phyloP scores from a whole-genome alignment of 805 yeast genomes.

The Kregervanrija delftensis region DNA sequence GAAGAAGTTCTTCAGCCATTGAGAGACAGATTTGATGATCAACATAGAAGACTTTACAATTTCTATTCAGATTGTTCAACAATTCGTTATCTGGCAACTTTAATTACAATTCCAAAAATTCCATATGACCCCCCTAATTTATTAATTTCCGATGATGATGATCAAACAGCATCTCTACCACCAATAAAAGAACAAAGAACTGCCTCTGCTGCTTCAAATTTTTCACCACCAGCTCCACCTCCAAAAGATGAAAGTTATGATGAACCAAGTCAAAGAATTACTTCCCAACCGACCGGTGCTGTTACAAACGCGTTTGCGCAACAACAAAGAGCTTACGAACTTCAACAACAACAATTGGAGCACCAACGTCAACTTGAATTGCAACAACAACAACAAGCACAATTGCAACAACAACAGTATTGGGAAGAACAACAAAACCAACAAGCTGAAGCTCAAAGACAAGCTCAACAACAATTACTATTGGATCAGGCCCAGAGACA shows the following conservation, averaged over 20 bases:
- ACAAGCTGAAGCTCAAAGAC: constrained; percentile 60
- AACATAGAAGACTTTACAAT: constrained; percentile 63
- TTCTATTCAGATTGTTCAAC: constrained; percentile 89
- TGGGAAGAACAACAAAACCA: constrained; percentile 70
- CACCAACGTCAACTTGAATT: constrained; percentile 60
- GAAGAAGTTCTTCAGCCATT: constrained; percentile 75
- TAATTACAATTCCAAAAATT: constrained; percentile 73
- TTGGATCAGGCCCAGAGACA: constrained; percentile 66
- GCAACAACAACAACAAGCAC: constrained; percentile 59
- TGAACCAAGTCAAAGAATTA: constrained; percentile 11
- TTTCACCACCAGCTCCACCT: constrained; percentile 30
- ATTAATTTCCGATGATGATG: constrained; percentile 37
- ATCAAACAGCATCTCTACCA: constrained; percentile 31
- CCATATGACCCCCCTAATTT: constrained; percentile 56
- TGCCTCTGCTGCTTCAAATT: constrained; percentile 8
- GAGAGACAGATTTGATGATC: constrained; percentile 61
- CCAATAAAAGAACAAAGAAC: constrained; percentile 19
- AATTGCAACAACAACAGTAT: constrained; percentile 62
- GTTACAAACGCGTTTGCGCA: constrained; percentile 32
- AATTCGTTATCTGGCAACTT: constrained; percentile 69
- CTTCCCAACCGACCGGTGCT: constrained; percentile 49
- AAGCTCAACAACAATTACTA: constrained; percentile 62
- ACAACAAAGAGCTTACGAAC: constrained; percentile 47
- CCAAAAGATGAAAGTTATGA: constrained; percentile 21
- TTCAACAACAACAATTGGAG: constrained; percentile 53